Base-by-base conservation (phyloP, 345 rosid genomes). In the Aegle marmelos region DNA sequence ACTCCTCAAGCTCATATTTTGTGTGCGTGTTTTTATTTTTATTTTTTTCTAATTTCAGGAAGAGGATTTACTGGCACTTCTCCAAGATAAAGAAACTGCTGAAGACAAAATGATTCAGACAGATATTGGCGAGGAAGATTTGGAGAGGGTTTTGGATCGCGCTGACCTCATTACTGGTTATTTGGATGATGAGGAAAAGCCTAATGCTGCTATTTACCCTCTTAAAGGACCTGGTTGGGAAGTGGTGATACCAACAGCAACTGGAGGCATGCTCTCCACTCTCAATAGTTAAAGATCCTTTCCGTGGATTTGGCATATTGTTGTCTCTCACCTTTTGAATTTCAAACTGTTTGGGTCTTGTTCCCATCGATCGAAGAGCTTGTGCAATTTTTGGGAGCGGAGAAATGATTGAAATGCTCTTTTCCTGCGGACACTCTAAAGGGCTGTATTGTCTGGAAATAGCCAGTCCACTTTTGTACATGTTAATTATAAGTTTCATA, bases 201-300 rank as follows among this genome's bases (percentile, higher is more conserved):
- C 56, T n/a, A 31, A 76, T 30, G 73, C 75, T 22, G 76, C 85
- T 5, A 64, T 17, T 68, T 54, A 84, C 59, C 97, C 98, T 6
- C 87, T 88, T 72, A 90, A 90, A 75, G 99, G 99, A 31, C 98
- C 99, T 13, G 99, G 98, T 48, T 95, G 98, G 99, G 99, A 95
- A 89, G 97, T 91, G 80, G 98, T 95, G 27, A n/a, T 89, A 68
- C 93, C 97, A 11, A 86, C 86, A 17, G 85, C 92, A 17, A 75
- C 85, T 9, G 95, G 97, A 60, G 94, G 97, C 69, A 77, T 93
- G 90, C 93, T 95, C 6, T 90, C 99, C 1, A 89, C 97, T 9
- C 93, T 95, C 74, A 90, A 86, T 82, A 88, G 95, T 81, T 95
- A 81, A 21, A 30, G 19, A 30, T 34, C 13, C n/a, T 33, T 48